Conservation (phyloP, 2,329 filamentous ascomycete species). For the Epicoccum sorghinum region DNA sequence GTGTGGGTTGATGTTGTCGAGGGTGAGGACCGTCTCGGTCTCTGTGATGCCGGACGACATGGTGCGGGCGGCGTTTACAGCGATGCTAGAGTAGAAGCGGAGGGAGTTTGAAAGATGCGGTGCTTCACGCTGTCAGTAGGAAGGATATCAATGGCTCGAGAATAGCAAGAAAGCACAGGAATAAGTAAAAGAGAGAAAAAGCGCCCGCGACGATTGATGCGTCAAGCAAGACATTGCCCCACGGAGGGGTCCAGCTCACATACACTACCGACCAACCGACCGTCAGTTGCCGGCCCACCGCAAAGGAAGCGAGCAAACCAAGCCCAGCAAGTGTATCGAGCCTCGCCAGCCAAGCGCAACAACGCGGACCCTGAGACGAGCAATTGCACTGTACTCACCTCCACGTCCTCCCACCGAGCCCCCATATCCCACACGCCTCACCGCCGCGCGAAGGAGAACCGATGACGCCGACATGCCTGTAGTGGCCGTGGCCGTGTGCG, state of each 20-base stretch:
- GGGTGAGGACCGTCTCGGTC: conserved; percentile 61
- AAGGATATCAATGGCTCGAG: background rate
- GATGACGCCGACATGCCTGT: conserved; percentile 43
- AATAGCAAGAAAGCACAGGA: background rate
- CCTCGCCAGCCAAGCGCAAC: too few species aligned
- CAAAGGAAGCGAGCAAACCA: background rate
- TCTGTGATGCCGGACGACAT: conserved; percentile 51
- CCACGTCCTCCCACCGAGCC: background rate
- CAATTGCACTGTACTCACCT: background rate
- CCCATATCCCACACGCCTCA: background rate
- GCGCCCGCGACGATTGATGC: conserved; percentile 1
- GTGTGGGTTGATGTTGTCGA: conserved; percentile 91
- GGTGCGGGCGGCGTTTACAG: conserved; percentile 45
- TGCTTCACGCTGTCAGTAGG: background rate
- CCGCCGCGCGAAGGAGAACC: conserved; percentile 20
- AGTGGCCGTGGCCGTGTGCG: background rate
- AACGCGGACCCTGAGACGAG: background rate
- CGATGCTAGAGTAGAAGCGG: background rate
- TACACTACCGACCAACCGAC: background rate
- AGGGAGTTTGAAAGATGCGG: background rate
- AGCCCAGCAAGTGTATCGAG: background rate
- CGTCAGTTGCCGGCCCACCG: conserved; percentile 1
- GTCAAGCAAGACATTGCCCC: conserved; percentile 9
- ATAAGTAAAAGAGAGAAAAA: background rate
- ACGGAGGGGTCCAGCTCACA: conserved; percentile 11